A percentile compares a stretch with the other conserved stretches of the same genome.
Evolutionary conservation across 331 rosid species (phyloP).

Genomic region (Pyrus hybrid): DNA sequence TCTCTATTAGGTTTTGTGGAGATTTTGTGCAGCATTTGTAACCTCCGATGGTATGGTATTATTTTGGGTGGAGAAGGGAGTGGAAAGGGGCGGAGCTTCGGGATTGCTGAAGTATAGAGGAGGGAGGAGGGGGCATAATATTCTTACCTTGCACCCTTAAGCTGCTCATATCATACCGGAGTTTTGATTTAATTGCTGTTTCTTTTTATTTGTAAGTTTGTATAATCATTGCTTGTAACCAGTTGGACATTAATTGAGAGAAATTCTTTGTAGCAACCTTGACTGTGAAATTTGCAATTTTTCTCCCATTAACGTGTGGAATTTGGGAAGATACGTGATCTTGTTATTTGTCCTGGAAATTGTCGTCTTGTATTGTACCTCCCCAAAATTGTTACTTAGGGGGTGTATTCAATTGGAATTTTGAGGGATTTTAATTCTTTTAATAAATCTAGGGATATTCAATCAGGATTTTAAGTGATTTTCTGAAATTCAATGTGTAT

Average conservation of each 20-base stretch:
- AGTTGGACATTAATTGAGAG: not conserved
- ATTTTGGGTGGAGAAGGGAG: conserved; percentile 3
- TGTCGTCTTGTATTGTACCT: too few species aligned
- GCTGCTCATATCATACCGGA: conserved; percentile 5
- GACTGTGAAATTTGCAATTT: too few species aligned
- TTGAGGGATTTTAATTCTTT: too few species aligned
- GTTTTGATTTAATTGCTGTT: not conserved
- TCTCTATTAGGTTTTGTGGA: not conserved
- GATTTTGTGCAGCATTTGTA: conserved; percentile 3
- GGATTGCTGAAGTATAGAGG: conserved; percentile 1
- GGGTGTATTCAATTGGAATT: too few species aligned
- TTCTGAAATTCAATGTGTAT: too few species aligned
- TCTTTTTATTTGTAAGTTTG: conserved; percentile 1
- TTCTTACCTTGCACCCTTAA: conserved; percentile 30
- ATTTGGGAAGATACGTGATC: too few species aligned
- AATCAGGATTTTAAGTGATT: too few species aligned
- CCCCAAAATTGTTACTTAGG: too few species aligned
- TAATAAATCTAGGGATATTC: too few species aligned
- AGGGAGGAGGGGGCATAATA: conserved; percentile 4
- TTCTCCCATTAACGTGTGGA: too few species aligned
- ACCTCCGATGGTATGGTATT: conserved; percentile 17
- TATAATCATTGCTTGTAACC: not conserved
- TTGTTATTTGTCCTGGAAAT: too few species aligned
- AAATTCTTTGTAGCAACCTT: not conserved
- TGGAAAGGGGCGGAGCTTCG: not conserved